These are phyloP conservation scores for Cercospora citrullina DNA, from an alignment of 2,329 filamentous ascomycete species.

Conservation along the genomic window DNA sequence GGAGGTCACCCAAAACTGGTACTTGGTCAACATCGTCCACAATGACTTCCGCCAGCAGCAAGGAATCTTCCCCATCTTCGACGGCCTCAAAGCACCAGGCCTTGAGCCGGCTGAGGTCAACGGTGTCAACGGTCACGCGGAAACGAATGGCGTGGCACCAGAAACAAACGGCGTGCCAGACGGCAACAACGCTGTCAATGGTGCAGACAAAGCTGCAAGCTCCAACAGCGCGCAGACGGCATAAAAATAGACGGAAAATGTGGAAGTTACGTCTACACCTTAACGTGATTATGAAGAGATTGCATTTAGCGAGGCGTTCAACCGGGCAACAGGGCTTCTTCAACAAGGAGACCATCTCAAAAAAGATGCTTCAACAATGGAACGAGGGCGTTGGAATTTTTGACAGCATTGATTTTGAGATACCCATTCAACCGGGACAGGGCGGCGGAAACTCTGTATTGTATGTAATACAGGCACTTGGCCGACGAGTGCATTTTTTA, in stretches of 20 bases:
- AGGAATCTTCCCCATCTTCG: conserved; percentile 82
- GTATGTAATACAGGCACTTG: conserved; percentile 3
- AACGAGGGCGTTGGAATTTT: conserved; percentile 17
- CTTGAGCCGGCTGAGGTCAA: conserved; percentile 49
- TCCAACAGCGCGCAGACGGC: conserved; percentile 32
- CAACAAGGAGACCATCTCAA: conserved; percentile 28
- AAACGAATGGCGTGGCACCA: conserved; percentile 23
- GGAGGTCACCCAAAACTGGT: conserved; percentile 85
- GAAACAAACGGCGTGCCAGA: conserved; percentile 37
- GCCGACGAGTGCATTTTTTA: not conserved
- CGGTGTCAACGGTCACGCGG: conserved; percentile 24
- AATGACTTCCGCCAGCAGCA: conserved; percentile 91
- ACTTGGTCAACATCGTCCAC: conserved; percentile 94
- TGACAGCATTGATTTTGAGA: conserved; percentile 28
- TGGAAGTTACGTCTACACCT: conserved; percentile 8
- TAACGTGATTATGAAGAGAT: conserved; percentile 11
- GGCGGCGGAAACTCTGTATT: conserved; percentile 15
- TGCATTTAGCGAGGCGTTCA: conserved; percentile 31
- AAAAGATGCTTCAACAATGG: conserved; percentile 21
- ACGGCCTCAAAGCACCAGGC: conserved; percentile 69
- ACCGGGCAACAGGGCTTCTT: conserved; percentile 24
- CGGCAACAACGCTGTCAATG: conserved; percentile 35
- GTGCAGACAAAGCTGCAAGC: conserved; percentile 29
- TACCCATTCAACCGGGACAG: conserved; percentile 39
- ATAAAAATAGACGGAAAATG: conserved; percentile 21